A percentile compares a stretch with the other conserved stretches of the same genome.
These are phyloP conservation scores for Rubroboletus pulcherrimus DNA, from an alignment of 768 basidiomycete genomes.

Conservation along the genomic window DNA sequence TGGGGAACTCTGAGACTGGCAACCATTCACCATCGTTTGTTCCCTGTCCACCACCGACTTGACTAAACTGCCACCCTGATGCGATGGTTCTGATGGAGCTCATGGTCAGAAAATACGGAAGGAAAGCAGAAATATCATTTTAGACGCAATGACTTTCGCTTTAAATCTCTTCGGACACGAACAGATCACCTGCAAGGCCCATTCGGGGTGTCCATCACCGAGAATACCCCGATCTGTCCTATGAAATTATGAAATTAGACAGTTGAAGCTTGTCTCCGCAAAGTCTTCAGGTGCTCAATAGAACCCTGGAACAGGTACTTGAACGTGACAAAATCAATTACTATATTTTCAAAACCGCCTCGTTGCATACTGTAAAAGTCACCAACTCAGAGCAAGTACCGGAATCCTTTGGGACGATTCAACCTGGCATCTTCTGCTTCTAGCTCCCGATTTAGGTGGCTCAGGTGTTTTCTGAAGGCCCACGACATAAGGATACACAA, in stretches of 20 bases:
- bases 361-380: background rate
- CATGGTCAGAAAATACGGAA: slow-evolving; percentile 9
- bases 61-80: slow-evolving; percentile 63
- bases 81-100: slow-evolving; percentile 29
- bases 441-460: slow-evolving; percentile 36
- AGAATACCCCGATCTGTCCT: slow-evolving; percentile 8
- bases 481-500: slow-evolving; percentile 48
- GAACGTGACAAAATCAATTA: background rate
- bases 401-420: slow-evolving; percentile 35
- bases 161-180: slow-evolving; percentile 1
- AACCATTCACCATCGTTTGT: slow-evolving; percentile 68
- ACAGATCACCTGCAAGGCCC: background rate
- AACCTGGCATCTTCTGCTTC: slow-evolving; percentile 38
- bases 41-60: slow-evolving; percentile 57
- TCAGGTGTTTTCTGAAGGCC: slow-evolving; percentile 46
- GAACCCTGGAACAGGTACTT: background rate
- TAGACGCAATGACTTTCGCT: background rate
- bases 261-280: background rate
- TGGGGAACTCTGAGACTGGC: slow-evolving; percentile 63
- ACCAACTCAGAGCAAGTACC: slow-evolving; percentile 42
- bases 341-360: background rate
- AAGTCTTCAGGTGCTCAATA: background rate
- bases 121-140: background rate
- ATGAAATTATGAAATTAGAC: background rate
- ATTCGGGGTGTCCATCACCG: slow-evolving; percentile 1